Conservation (phyloP, 805 yeast species). For the Starmera quercuum region DNA sequence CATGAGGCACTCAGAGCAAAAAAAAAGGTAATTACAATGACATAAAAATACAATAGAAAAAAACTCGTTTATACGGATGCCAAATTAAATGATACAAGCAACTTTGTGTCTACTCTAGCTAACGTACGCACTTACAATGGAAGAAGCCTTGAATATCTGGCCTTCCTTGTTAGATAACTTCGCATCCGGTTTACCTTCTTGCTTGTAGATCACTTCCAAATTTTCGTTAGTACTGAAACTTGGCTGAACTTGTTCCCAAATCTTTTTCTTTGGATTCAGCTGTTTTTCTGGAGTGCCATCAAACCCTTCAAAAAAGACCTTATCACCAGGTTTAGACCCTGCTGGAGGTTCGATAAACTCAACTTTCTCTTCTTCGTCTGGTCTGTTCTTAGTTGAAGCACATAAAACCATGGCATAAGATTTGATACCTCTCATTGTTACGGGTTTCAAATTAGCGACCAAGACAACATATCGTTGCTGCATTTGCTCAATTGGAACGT, state of each 20-base stretch:
- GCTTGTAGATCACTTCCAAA: conserved; percentile 72
- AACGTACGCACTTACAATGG: conserved; percentile 72
- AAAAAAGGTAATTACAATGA: too few relatives aligned
- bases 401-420: conserved; percentile 96
- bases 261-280: conserved; percentile 95
- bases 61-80: too few relatives aligned
- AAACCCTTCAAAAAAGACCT: conserved; percentile 87
- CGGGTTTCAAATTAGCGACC: conserved; percentile 96
- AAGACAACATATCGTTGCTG: conserved; percentile 87
- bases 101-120: conserved; percentile 49
- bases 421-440: conserved; percentile 94
- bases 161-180: conserved; percentile 78
- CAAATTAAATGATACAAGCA: too few relatives aligned
- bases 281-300: conserved; percentile 86
- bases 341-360: conserved; percentile 95
- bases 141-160: conserved; percentile 63
- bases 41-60: too few relatives aligned
- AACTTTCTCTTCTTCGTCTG: conserved; percentile 52
- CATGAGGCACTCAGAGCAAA: too few relatives aligned
- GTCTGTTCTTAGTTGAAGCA: conserved; percentile 47
- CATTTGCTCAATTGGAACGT: conserved; percentile 87
- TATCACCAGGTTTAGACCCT: conserved; percentile 92
- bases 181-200: conserved; percentile 60
- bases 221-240: conserved; percentile 72
- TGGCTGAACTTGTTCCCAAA: conserved; percentile 95